Base-by-base conservation (phyloP, 352 stramenopile species). In the Achlya hypogyna region DNA sequence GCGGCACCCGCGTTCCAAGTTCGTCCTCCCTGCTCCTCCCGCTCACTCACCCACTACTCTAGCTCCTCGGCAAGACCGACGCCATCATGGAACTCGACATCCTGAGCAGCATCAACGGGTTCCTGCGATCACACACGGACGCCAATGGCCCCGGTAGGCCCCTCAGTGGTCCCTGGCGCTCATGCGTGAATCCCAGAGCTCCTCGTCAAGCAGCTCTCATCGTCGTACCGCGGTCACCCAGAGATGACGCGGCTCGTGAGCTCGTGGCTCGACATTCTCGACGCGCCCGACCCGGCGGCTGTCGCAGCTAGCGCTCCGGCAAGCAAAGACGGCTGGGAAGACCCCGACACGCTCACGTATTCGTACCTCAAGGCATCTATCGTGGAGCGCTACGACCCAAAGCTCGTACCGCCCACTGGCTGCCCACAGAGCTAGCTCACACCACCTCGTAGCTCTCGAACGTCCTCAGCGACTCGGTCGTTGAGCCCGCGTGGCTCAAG, bases 181-280 rank as follows among this genome's bases (percentile, higher is more conserved):
- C 5, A 38, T 40, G 16, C 27, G 14, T n/a, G n/a, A n/a, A n/a
- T n/a, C n/a, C n/a, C 23, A 4, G 86, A 95, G 65, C 88, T 95
- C 51, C 70, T 95, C 0, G 86, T 95, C 18, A 85, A 95, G 63
- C 86, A 90, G 45, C 75, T 95, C 8, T 95, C 86, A 51, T 88
- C 82, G 16, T 93, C 86, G 12, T 95, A 95, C 40, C 82, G 86
- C 58, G 86, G 86, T 5, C 84, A 95, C 66, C 83, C 86, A 8
- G 83, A 95, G 66, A 93, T 95, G 84, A 85, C 91, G n/a, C 78
- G 80, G 0, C 75, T 95, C 4, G 77, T 93, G n/a, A 83, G 81
- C 5, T 89, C 81, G 23, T 95, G 86, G 86, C 70, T 95, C 43
- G 84, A 95, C 42, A 10, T 56, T 56, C 31, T 56, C 25, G 49